Percentiles rank a stretch among this genome's conserved stretches.
These are phyloP conservation scores for Coccinonectria pachysandricola DNA, from an alignment of 2,329 filamentous ascomycete genomes.

Conservation along the genomic window DNA sequence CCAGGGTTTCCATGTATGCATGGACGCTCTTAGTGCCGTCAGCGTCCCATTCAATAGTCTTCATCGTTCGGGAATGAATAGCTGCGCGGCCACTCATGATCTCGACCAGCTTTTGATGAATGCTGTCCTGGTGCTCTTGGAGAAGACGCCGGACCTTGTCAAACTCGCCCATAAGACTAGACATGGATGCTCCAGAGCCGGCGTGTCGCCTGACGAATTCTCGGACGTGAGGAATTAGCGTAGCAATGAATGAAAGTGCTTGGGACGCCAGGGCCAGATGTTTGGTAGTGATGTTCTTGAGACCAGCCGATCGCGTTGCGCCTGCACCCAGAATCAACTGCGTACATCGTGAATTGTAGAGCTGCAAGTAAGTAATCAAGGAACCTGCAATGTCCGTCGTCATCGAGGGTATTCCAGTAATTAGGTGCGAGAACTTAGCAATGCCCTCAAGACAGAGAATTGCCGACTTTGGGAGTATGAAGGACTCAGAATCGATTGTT, in stretches of 20 bases:
- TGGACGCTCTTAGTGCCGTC: conserved; percentile 37
- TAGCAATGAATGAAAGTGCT: conserved; percentile 76
- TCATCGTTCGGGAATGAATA: conserved; percentile 65
- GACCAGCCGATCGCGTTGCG: conserved; percentile 74
- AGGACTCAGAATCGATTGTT: conserved; percentile 72
- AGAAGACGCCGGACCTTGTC: conserved; percentile 76
- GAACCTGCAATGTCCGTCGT: conserved; percentile 70
- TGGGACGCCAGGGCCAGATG: conserved; percentile 89
- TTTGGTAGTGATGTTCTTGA: conserved; percentile 94
- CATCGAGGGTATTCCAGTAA: conserved; percentile 80
- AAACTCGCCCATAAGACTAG: conserved; percentile 66
- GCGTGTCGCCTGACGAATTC: conserved; percentile 80
- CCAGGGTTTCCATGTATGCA: conserved; percentile 75
- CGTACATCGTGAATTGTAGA: conserved; percentile 94
- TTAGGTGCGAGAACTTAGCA: conserved; percentile 71
- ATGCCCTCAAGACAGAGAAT: conserved; percentile 72
- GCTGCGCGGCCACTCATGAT: conserved; percentile 76
- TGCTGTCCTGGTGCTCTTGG: conserved; percentile 82
- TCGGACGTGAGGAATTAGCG: conserved; percentile 78
- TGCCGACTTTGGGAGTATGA: conserved; percentile 76
- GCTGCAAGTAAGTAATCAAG: conserved; percentile 75
- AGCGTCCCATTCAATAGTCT: conserved; percentile 63
- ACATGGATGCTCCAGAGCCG: conserved; percentile 39
- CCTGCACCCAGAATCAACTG: conserved; percentile 93
- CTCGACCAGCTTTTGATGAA: conserved; percentile 86